Base-by-base conservation (phyloP, 2,329 filamentous ascomycete species). In the Pseudopyricularia javanii region DNA sequence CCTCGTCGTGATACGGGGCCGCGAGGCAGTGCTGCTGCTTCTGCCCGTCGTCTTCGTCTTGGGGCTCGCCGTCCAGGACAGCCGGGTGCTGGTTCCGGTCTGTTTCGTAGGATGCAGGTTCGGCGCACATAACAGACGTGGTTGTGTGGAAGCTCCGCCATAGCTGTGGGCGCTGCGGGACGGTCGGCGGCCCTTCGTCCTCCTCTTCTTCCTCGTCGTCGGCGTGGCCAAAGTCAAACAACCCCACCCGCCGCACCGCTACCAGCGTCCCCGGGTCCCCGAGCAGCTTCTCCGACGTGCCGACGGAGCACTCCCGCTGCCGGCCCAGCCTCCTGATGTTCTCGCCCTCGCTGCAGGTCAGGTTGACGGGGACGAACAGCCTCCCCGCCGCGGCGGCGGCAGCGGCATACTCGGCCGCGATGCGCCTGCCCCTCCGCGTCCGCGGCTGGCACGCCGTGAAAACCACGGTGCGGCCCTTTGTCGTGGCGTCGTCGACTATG, bases 381-480 rank as follows among this genome's bases (percentile, higher is more conserved):
- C 65, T 57, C 7, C 60, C 59, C 9, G 59, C 57, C 7, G 54
- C 53, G 5, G 50, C 33, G 0, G 64, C 63, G 2, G 62, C 61
- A 7, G 54, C 43, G 30, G 59, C 59, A 8, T 64, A 63, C 5
- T 59, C 57, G 17, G 33, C 56, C 2, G 63, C 58, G 5, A 57
- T 52, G 11, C 54, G 53, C 1, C 56, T 58, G 6, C 63, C 65
- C 14, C 49, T 45, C 2, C 53, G 55, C 7, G 59, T 62, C 53
- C 62, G 59, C 30, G 61, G 57, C 7, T 58, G 56, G 56, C 58
- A 64, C 56, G 63, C 58, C 11, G 63, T 62, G 35, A 66, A 60
- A 49, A 67, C 58, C 50, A 34, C 24, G 3, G 40, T 45, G 4
- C 40, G 40, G 14, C 40, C 22, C 2, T 24, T 20, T 9, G 20